phyloP scores from a whole-genome alignment of 768 basidiomycete species.

The Pisolithus sp. region DNA sequence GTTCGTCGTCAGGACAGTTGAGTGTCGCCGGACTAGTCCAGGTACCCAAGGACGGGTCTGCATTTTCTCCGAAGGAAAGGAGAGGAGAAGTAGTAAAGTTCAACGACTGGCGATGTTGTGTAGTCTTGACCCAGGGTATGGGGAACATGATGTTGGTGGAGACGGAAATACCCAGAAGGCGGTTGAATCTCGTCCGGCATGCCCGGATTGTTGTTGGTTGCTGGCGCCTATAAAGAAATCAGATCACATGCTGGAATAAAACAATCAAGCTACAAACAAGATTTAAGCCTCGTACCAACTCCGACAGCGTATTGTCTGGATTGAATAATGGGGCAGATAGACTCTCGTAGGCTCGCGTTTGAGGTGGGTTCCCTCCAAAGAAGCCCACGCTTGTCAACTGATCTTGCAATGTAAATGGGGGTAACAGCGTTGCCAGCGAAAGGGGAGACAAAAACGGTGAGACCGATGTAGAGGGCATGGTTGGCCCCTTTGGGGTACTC shows the following conservation, averaged over 20 bases:
- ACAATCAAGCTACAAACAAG: constrained; percentile 19
- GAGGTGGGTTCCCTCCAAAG: not conserved
- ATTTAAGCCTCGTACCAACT: constrained; percentile 20
- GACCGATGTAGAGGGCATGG: constrained; percentile 2
- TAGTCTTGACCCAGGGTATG: not conserved
- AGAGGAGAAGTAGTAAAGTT: not conserved
- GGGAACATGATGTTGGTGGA: not conserved
- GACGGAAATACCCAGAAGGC: not conserved
- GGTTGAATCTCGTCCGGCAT: not conserved
- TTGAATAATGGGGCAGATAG: not conserved
- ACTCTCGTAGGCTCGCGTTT: constrained; percentile 11
- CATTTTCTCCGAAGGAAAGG: not conserved
- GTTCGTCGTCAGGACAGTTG: not conserved
- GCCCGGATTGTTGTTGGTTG: constrained; percentile 13
- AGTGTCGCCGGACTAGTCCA: not conserved
- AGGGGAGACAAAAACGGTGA: constrained; percentile 1
- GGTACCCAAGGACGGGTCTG: not conserved
- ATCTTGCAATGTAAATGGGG: constrained; percentile 4
- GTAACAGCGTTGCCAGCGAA: not conserved
- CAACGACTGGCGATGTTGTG: not conserved
- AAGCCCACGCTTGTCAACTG: constrained; percentile 1
- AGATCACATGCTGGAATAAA: not conserved
- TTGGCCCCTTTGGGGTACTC: constrained; percentile 4
- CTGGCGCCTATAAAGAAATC: constrained; percentile 21
- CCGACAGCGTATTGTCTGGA: constrained; percentile 16